These are phyloP conservation scores for Noccaea bulbosa DNA, from an alignment of 345 rosid species.

Conservation along the genomic window DNA sequence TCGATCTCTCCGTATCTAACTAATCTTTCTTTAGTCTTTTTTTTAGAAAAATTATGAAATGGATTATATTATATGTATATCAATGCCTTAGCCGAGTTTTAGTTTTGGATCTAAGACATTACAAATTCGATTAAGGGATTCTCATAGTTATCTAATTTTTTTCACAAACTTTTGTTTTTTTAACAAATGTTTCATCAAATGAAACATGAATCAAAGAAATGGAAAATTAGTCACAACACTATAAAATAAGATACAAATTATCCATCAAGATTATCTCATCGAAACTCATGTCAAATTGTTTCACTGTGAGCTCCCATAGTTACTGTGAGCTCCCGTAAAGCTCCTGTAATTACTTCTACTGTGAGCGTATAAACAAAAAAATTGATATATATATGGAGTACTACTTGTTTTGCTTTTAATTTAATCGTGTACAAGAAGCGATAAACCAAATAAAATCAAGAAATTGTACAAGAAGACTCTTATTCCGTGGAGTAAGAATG, in stretches of 20 bases:
- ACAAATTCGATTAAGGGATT: background rate
- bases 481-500: conserved; percentile 11
- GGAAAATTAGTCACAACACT: background rate
- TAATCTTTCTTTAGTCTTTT: background rate
- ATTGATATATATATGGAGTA: too few relatives aligned
- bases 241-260: background rate
- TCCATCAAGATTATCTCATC: background rate
- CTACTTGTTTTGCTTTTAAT: too few relatives aligned
- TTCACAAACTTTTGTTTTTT: background rate
- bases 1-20: background rate
- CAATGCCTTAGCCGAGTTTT: background rate
- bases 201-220: background rate
- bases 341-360: background rate
- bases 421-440: background rate
- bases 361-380: too few relatives aligned
- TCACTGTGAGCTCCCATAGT: too few relatives aligned
- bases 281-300: background rate
- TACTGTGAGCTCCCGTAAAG: background rate
- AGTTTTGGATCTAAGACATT: background rate
- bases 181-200: background rate
- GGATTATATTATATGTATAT: background rate
- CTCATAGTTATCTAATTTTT: background rate
- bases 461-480: background rate
- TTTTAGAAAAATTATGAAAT: background rate
- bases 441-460: conserved; percentile 13